Evolutionary conservation across 2,329 filamentous ascomycete species (phyloP), one percentile per base, ranked within the genome.

Genomic region (Fusarium neocosmosporiellum): DNA sequence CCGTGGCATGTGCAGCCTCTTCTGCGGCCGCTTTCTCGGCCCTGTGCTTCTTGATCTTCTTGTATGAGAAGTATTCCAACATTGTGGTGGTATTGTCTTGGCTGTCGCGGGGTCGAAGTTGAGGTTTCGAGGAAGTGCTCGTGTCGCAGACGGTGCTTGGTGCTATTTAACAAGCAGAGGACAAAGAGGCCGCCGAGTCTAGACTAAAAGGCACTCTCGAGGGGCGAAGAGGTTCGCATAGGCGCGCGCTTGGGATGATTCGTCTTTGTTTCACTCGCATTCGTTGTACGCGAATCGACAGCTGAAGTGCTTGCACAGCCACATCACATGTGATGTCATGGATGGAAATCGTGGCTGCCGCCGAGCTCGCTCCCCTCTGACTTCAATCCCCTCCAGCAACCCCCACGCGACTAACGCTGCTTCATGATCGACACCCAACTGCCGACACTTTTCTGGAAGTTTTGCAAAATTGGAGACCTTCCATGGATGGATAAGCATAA

Each of bases 11-110:
- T 14, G 75, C 74, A 41, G 71, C 69, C 60, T 78, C 67, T 29
- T 77, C 70, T 31, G 71, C 75, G 31, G 79, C 80, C 18, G 81
- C 81, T 67, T 89, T 88, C 66, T 89, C 84, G 3, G 83, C 86
- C 75, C 84, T 86, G 78, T 88, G 82, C 81, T 91, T 90, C 83
- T 91, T 91, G 77, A 86, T 83, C 79, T 91, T 92, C 79, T 88
- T 91, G 83, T 87, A 88, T 37, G 85, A 82, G 73, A 92, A 88
- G 80, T 89, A 91, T 80, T 92, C 89, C 69, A 92, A 78, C 90
- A 92, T 92, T 57, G 54, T 71, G 62, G 34, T 46, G 11, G 16
- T 50, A 6, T 6, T 64, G 22, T 65, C 27, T 36, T 55, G 20
- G 37, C 46, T 70, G 39, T 63, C 41, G 62, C 46, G 24, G 64